Percentiles rank a stretch among this genome's conserved stretches.
These are phyloP conservation scores for Irpex lacteus DNA, from an alignment of 1,284 basidiomycete species.

Conservation along the genomic window DNA sequence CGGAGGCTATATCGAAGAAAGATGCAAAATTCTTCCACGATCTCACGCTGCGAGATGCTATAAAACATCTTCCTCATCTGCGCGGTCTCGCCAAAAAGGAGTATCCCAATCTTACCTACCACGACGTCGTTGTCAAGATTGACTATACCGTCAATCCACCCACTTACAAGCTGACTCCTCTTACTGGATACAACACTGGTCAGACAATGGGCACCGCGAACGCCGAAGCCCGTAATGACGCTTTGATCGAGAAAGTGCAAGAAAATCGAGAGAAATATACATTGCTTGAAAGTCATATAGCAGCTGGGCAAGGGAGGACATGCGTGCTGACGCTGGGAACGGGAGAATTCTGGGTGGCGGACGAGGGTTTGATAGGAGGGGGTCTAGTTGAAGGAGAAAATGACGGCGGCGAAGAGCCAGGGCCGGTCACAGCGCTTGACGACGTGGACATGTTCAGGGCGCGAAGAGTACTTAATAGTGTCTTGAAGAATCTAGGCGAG, in stretches of 20 bases:
- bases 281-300: slow-evolving; percentile 34
- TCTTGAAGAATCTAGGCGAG: neutral
- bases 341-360: slow-evolving; percentile 15
- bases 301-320: slow-evolving; percentile 27
- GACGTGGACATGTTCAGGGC: slow-evolving; percentile 7
- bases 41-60: slow-evolving; percentile 31
- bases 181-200: slow-evolving; percentile 25
- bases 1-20: slow-evolving; percentile 29
- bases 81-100: slow-evolving; percentile 25
- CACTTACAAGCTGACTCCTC: slow-evolving; percentile 24
- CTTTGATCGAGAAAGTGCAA: slow-evolving; percentile 33
- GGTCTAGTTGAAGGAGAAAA: neutral
- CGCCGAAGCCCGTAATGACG: slow-evolving; percentile 33
- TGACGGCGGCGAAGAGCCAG: neutral
- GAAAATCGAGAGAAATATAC: slow-evolving; percentile 30
- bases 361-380: neutral
- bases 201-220: slow-evolving; percentile 21
- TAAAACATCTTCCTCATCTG: slow-evolving; percentile 26
- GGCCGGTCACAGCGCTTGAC: slow-evolving; percentile 1
- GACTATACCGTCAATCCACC: slow-evolving; percentile 32
- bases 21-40: slow-evolving; percentile 35
- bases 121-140: slow-evolving; percentile 30
- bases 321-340: slow-evolving; percentile 28
- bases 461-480: neutral
- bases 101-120: slow-evolving; percentile 22